These are phyloP conservation scores for Niebla homalea DNA, from an alignment of 495 filamentous ascomycete species.

Conservation along the genomic window DNA sequence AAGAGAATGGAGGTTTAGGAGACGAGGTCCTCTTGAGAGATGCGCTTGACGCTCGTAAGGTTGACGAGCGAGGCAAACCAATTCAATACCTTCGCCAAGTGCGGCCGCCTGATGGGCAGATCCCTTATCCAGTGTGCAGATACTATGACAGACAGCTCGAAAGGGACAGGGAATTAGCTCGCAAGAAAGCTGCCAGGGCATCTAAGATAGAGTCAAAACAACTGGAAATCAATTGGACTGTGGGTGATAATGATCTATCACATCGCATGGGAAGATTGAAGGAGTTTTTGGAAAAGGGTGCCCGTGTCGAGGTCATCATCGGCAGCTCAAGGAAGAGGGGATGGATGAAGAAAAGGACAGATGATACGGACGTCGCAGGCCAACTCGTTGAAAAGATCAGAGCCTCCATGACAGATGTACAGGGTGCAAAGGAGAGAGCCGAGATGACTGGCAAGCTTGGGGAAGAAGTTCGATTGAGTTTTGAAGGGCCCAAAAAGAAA, in stretches of 20 bases:
- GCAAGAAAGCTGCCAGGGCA: constrained; percentile 24
- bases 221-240: constrained; percentile 77
- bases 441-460: constrained; percentile 8
- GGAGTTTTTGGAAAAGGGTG: constrained; percentile 49
- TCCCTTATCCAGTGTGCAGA: constrained; percentile 47
- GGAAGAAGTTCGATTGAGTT: constrained; percentile 4
- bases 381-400: constrained; percentile 9
- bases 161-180: constrained; percentile 29
- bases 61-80: constrained; percentile 13
- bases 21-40: constrained; percentile 25
- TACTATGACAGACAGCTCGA: constrained; percentile 40
- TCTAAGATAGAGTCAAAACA: constrained; percentile 41
- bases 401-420: constrained; percentile 6
- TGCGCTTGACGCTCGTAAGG: constrained; percentile 37
- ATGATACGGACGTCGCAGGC: constrained; percentile 3
- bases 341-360: constrained; percentile 16
- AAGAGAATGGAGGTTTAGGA: constrained; percentile 33
- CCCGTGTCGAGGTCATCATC: constrained; percentile 48
- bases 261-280: constrained; percentile 47
- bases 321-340: constrained; percentile 32
- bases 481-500: constrained; percentile 13
- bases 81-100: constrained; percentile 46
- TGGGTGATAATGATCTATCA: constrained; percentile 50
- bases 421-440: constrained; percentile 14
- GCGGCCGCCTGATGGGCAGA: constrained; percentile 19